Evolutionary conservation across 768 basidiomycete genomes (phyloP).

Genomic region (Guyanaporus albipodus): DNA sequence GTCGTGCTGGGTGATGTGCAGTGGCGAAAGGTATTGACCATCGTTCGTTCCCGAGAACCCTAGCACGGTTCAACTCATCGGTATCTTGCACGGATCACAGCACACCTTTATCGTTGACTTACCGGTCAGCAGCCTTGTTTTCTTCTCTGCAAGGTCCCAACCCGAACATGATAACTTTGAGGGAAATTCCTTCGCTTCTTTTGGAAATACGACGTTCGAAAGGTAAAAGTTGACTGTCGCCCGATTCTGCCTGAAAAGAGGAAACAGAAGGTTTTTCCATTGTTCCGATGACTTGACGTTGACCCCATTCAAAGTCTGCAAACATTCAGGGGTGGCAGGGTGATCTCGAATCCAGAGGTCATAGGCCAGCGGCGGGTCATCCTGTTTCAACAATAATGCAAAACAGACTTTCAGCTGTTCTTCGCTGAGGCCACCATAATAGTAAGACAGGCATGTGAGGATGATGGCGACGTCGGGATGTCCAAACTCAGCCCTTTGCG

Average conservation of each 20-base stretch:
- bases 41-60: conserved; percentile 42
- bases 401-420: conserved; percentile 30
- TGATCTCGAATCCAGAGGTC: conserved; percentile 27
- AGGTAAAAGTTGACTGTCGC: conserved; percentile 36
- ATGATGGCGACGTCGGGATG: conserved; percentile 34
- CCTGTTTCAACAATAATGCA: conserved; percentile 25
- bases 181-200: conserved; percentile 35
- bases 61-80: background rate
- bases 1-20: conserved; percentile 31
- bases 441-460: conserved; percentile 35
- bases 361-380: conserved; percentile 33
- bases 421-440: conserved; percentile 32
- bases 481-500: conserved; percentile 35
- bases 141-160: conserved; percentile 37
- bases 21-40: conserved; percentile 35
- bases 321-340: conserved; percentile 15
- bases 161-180: conserved; percentile 32
- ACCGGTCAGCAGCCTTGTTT: conserved; percentile 11
- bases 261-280: conserved; percentile 18
- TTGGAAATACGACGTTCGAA: conserved; percentile 24
- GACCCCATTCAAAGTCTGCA: conserved; percentile 17
- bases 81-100: background rate
- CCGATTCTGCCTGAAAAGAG: conserved; percentile 24
- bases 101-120: background rate
- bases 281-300: conserved; percentile 31